Evolutionary conservation across 352 stramenopile genomes (phyloP).

Genomic region (Globisporangium heterothallicum): DNA sequence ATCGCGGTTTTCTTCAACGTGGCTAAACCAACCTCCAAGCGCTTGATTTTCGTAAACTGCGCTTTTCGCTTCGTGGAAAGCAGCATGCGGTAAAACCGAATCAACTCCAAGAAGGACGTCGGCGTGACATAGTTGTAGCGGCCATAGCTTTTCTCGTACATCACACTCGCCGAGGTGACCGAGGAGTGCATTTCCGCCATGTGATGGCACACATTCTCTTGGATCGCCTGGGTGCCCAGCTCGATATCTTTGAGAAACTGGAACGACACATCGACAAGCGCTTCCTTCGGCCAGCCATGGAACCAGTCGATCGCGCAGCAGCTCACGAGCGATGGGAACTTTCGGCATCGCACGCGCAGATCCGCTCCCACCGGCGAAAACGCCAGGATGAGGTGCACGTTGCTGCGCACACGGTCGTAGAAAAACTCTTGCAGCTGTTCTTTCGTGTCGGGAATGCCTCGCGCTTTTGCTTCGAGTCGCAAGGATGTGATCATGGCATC

Average conservation of each 20-base stretch:
- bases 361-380: slow-evolving; percentile 79
- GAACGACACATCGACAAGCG: slow-evolving; percentile 81
- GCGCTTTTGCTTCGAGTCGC: slow-evolving; percentile 75
- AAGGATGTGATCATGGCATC: slow-evolving; percentile 79
- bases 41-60: slow-evolving; percentile 58
- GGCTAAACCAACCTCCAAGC: slow-evolving; percentile 77
- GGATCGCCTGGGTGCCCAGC: slow-evolving; percentile 54
- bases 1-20: slow-evolving; percentile 81
- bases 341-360: slow-evolving; percentile 67
- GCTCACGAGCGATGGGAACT: slow-evolving; percentile 75
- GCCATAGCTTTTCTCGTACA: slow-evolving; percentile 70
- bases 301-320: slow-evolving; percentile 88
- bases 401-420: slow-evolving; percentile 78
- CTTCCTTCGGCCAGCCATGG: slow-evolving; percentile 87
- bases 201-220: slow-evolving; percentile 91
- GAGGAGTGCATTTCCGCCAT: slow-evolving; percentile 91
- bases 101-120: slow-evolving; percentile 90
- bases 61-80: slow-evolving; percentile 50
- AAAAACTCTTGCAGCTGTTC: slow-evolving; percentile 91
- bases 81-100: slow-evolving; percentile 88
- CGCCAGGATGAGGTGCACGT: slow-evolving; percentile 84
- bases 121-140: slow-evolving; percentile 92
- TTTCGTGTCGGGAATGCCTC: slow-evolving; percentile 84
- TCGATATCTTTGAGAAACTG: slow-evolving; percentile 82
- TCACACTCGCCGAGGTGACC: slow-evolving; percentile 66